Conservation (phyloP, 306 rosid genomes). For the Herpetospermum pedunculosum region DNA sequence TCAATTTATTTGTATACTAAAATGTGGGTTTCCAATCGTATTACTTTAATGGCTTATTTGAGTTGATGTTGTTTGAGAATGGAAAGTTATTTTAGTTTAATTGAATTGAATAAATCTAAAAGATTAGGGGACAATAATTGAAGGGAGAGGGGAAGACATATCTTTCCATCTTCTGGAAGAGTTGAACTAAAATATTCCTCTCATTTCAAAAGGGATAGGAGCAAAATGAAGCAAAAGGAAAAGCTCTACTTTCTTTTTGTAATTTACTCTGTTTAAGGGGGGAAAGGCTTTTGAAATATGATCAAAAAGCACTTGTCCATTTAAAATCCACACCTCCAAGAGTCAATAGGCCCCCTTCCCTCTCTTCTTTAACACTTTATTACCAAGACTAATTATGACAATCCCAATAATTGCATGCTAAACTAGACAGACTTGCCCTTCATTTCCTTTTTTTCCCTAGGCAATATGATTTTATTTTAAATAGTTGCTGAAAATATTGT, state of each 20-base stretch:
- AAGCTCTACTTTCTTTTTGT: background rate
- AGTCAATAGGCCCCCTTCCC: background rate
- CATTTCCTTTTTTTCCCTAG: background rate
- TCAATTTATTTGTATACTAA: background rate
- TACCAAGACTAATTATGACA: slow-evolving; percentile 8
- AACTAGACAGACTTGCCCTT: background rate
- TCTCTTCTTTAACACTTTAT: background rate
- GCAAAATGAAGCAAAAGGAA: background rate
- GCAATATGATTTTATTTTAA: background rate
- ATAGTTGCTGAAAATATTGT: background rate
- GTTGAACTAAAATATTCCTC: background rate
- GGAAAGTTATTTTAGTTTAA: background rate
- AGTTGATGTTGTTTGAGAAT: background rate
- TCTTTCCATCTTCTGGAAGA: background rate
- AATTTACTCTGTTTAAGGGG: background rate
- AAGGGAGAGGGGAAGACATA: background rate
- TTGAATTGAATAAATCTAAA: background rate
- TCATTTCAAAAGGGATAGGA: background rate
- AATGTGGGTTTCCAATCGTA: background rate
- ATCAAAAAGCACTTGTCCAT: background rate
- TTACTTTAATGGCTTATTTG: background rate
- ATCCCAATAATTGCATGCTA: background rate
- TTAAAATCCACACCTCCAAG: background rate
- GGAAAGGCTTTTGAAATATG: background rate
- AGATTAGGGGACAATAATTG: slow-evolving; percentile 2